These are phyloP conservation scores for Phialophora verrucosa DNA, from an alignment of 2,329 filamentous ascomycete species.

Conservation along the genomic window DNA sequence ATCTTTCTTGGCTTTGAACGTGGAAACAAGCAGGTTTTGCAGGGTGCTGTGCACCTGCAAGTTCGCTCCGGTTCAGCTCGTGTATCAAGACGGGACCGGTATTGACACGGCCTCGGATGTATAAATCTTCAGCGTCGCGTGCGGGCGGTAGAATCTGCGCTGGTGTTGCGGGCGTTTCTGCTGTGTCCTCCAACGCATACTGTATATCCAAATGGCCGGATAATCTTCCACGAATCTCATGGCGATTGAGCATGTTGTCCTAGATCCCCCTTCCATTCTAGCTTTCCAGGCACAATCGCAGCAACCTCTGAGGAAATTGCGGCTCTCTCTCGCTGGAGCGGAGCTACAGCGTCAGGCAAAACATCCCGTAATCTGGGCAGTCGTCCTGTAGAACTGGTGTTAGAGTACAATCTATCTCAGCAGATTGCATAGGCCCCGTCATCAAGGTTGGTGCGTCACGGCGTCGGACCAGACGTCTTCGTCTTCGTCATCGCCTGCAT, in stretches of 20 bases:
- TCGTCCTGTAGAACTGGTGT: not conserved
- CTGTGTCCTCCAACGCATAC: not conserved
- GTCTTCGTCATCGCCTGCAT: not conserved
- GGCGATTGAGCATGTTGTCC: not conserved
- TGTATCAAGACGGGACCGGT: not conserved
- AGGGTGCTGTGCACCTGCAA: not conserved
- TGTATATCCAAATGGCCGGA: not conserved
- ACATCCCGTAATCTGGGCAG: not conserved
- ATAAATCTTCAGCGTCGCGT: not conserved
- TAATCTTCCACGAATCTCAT: not conserved
- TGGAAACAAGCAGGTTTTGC: not conserved
- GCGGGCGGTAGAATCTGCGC: not conserved
- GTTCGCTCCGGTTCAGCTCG: not conserved
- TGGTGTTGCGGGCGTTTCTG: not conserved
- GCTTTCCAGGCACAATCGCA: not conserved
- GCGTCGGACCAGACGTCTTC: not conserved
- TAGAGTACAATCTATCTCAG: not conserved
- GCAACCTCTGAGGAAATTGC: not conserved
- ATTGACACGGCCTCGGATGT: slow-evolving; percentile 3
- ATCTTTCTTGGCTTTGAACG: slow-evolving; percentile 5
- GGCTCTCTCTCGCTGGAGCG: not conserved
- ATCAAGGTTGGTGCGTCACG: not conserved
- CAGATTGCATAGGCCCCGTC: not conserved
- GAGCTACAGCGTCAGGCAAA: not conserved
- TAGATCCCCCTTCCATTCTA: not conserved